Conservation (phyloP, 2,329 filamentous ascomycete genomes). For the Colletotrichum phormii region DNA sequence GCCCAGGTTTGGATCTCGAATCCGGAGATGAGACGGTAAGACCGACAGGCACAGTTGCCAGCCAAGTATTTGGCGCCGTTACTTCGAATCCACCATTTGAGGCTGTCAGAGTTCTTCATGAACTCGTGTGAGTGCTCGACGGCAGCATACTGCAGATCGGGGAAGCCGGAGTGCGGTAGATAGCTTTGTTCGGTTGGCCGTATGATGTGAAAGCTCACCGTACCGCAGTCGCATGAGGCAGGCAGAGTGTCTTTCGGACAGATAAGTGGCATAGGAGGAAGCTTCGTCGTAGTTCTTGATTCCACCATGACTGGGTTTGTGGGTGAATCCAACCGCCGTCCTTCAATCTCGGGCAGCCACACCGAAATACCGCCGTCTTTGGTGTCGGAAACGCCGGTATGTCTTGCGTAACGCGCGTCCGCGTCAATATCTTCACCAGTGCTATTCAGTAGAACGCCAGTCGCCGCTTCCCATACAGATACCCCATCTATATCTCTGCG, state of each 20-base stretch:
- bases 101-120: conserved; percentile 56
- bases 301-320: background rate
- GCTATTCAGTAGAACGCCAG: conserved; percentile 46
- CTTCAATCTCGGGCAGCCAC: conserved; percentile 40
- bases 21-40: conserved; percentile 70
- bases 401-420: conserved; percentile 21
- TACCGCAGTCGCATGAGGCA: conserved; percentile 44
- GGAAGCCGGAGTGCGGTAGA: conserved; percentile 58
- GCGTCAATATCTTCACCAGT: background rate
- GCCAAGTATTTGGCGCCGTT: conserved; percentile 65
- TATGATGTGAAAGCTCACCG: conserved; percentile 66
- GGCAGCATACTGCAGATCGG: conserved; percentile 52
- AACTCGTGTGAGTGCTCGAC: background rate
- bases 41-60: conserved; percentile 70
- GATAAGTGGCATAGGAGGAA: background rate
- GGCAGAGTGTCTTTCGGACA: conserved; percentile 25
- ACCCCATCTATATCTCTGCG: conserved; percentile 12
- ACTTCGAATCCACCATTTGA: conserved; percentile 71
- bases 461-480: conserved; percentile 50
- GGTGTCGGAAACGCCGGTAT: conserved; percentile 45
- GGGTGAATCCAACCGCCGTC: background rate
- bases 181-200: conserved; percentile 61
- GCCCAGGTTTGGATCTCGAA: conserved; percentile 75
- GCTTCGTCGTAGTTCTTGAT: background rate
- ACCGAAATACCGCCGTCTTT: conserved; percentile 50